phyloP scores from a whole-genome alignment of 2,329 filamentous ascomycete species.

The Xenosphaeropsis pyriputrescens region DNA sequence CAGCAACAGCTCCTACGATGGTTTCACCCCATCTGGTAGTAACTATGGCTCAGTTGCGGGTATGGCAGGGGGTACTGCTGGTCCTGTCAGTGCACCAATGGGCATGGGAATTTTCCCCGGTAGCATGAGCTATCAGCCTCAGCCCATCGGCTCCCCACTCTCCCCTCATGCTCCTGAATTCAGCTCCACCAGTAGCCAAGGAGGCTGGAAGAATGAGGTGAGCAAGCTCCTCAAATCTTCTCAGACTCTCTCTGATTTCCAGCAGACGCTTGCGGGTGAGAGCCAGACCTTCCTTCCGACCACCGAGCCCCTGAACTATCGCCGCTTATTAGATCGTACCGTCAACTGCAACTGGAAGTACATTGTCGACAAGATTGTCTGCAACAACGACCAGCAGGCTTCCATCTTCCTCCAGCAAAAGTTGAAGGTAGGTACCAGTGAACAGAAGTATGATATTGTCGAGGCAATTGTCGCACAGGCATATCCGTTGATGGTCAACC shows the following conservation, averaged over 20 bases:
- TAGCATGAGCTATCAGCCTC: constrained; percentile 27
- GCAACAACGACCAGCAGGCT: constrained; percentile 97
- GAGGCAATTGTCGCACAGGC: constrained; percentile 91
- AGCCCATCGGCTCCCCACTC: constrained; percentile 47
- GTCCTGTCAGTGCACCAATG: constrained; percentile 7
- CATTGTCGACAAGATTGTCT: constrained; percentile 98
- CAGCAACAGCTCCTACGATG: constrained; percentile 19
- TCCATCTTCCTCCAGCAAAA: constrained; percentile 99
- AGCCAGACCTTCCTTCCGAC: constrained; percentile 70
- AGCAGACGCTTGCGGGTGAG: constrained; percentile 33
- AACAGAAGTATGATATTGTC: constrained; percentile 96
- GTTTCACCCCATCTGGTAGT: constrained; percentile 13
- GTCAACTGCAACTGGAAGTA: constrained; percentile 99
- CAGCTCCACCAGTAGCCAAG: constrained; percentile 31
- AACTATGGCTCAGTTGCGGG: constrained; percentile 14
- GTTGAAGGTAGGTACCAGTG: constrained; percentile 85
- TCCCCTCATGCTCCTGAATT: constrained; percentile 66
- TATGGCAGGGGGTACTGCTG: constrained; percentile 8
- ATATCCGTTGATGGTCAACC: constrained; percentile 93
- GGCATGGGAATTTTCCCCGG: constrained; percentile 4
- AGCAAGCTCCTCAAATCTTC: constrained; percentile 5
- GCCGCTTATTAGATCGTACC: constrained; percentile 84
- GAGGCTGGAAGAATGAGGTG: constrained; percentile 18
- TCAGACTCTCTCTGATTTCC: constrained; percentile 14
- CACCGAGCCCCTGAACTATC: constrained; percentile 90